These are phyloP conservation scores for Voacanga thouarsii DNA, from an alignment of 257 asterid genomes.

Conservation along the genomic window DNA sequence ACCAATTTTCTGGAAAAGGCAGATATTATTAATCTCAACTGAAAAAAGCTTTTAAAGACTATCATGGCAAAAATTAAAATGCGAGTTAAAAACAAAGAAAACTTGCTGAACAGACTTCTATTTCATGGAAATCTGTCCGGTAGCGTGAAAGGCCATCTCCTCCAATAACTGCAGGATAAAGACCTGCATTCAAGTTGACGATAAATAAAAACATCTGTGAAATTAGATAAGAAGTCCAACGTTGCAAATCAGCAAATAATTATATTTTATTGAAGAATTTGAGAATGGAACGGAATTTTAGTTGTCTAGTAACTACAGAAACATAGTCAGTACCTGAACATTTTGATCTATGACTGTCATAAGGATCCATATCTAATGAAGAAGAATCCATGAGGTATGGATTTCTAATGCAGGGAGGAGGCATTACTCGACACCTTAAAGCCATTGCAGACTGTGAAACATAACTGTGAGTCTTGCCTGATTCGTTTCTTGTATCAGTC, in stretches of 20 bases:
- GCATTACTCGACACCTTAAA: slow-evolving; percentile 92
- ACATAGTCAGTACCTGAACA: slow-evolving; percentile 56
- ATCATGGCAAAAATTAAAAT: neutral
- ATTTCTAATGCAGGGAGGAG: slow-evolving; percentile 90
- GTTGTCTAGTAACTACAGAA: neutral
- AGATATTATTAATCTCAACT: slow-evolving; percentile 11
- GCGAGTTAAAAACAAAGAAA: neutral
- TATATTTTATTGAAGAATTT: neutral
- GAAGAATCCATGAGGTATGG: slow-evolving; percentile 63
- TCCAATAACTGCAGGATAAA: slow-evolving; percentile 46
- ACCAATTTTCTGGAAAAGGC: slow-evolving; percentile 68
- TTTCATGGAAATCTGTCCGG: slow-evolving; percentile 82
- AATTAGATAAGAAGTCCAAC: neutral
- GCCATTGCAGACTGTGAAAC: slow-evolving; percentile 98
- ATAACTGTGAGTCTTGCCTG: slow-evolving; percentile 49
- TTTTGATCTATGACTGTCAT: slow-evolving; percentile 69
- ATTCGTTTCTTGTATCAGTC: slow-evolving; percentile 27
- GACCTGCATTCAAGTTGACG: slow-evolving; percentile 40
- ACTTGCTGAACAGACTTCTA: slow-evolving; percentile 44
- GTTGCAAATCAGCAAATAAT: neutral
- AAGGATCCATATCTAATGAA: slow-evolving; percentile 55
- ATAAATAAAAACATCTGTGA: neutral
- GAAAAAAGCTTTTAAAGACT: slow-evolving; percentile 7
- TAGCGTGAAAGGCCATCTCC: slow-evolving; percentile 82
- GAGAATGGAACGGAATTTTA: neutral